A percentile compares a stretch with the other conserved stretches of the same genome.
These are phyloP conservation scores for Suillus occidentalis DNA, from an alignment of 768 basidiomycete genomes.

Conservation along the genomic window DNA sequence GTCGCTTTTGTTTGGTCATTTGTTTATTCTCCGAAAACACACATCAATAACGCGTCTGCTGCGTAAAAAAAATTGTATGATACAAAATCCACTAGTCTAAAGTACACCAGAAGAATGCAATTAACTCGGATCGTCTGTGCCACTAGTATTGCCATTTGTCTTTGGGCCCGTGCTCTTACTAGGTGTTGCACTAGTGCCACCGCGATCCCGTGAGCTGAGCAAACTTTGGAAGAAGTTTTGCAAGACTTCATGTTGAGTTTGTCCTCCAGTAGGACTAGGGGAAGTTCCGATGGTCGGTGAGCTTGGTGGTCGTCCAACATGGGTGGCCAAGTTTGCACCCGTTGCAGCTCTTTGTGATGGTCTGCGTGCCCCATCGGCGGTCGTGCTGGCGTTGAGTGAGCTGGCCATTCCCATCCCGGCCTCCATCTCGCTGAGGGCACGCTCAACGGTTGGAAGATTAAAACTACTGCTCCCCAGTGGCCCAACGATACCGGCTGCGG, in stretches of 20 bases:
- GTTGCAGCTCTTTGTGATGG: slow-evolving; percentile 33
- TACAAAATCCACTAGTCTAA: slow-evolving; percentile 6
- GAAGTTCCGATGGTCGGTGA: slow-evolving; percentile 39
- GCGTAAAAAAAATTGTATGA: not conserved
- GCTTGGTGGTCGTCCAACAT: slow-evolving; percentile 35
- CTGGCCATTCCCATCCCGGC: slow-evolving; percentile 41
- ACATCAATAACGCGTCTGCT: slow-evolving; percentile 7
- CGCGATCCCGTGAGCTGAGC: slow-evolving; percentile 67
- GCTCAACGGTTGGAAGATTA: slow-evolving; percentile 84
- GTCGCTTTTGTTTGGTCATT: slow-evolving; percentile 14
- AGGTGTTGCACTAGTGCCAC: slow-evolving; percentile 33
- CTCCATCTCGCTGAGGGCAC: slow-evolving; percentile 88
- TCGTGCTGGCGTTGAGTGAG: slow-evolving; percentile 33
- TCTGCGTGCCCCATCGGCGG: slow-evolving; percentile 36
- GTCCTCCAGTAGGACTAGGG: slow-evolving; percentile 51
- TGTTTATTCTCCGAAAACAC: slow-evolving; percentile 15
- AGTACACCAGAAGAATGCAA: not conserved
- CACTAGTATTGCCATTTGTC: slow-evolving; percentile 36
- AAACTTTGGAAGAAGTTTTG: slow-evolving; percentile 88
- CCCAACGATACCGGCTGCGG: slow-evolving; percentile 78
- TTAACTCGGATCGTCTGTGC: slow-evolving; percentile 39
- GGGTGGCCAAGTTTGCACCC: slow-evolving; percentile 34
- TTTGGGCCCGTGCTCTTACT: slow-evolving; percentile 25
- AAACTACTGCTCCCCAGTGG: slow-evolving; percentile 88
- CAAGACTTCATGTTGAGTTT: slow-evolving; percentile 78